These are phyloP conservation scores for Eucalyptus curtisii DNA, from an alignment of 345 rosid genomes.

Conservation along the genomic window DNA sequence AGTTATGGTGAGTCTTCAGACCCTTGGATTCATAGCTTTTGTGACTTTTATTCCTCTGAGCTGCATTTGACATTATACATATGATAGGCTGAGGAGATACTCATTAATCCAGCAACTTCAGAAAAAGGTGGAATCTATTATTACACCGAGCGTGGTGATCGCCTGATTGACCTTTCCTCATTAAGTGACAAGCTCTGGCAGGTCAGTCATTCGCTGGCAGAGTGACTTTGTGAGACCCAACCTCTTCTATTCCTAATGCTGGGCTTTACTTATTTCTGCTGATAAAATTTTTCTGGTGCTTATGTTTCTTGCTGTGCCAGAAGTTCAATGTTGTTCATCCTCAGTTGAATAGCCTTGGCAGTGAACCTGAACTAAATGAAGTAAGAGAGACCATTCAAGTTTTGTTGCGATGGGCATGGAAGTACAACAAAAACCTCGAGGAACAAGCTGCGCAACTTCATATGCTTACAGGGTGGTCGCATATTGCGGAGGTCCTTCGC, in stretches of 20 bases:
- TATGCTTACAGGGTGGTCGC: slow-evolving; percentile 96
- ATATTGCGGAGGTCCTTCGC: slow-evolving; percentile 63
- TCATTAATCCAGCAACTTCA: slow-evolving; percentile 51
- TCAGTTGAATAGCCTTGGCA: slow-evolving; percentile 41
- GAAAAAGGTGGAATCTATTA: slow-evolving; percentile 79
- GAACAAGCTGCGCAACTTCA: slow-evolving; percentile 99
- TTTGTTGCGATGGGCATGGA: slow-evolving; percentile 95
- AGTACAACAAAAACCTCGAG: slow-evolving; percentile 85
- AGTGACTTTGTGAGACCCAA: background rate
- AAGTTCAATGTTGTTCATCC: slow-evolving; percentile 58
- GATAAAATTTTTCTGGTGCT: background rate
- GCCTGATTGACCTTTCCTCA: slow-evolving; percentile 71
- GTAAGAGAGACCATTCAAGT: slow-evolving; percentile 71
- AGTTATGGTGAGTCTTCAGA: slow-evolving; percentile 40
- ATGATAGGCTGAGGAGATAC: slow-evolving; percentile 70
- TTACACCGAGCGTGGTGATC: slow-evolving; percentile 92
- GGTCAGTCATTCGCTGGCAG: slow-evolving; percentile 26
- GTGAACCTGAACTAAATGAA: slow-evolving; percentile 71
- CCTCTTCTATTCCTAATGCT: background rate
- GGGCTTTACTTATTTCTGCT: background rate
- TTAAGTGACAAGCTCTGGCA: slow-evolving; percentile 77
- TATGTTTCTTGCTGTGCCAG: slow-evolving; percentile 18
- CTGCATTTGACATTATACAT: background rate
- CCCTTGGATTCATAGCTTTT: background rate
- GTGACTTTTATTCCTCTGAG: background rate